These are phyloP conservation scores for Trichocladium uniseriatum DNA, from an alignment of 495 filamentous ascomycete genomes.

Conservation along the genomic window DNA sequence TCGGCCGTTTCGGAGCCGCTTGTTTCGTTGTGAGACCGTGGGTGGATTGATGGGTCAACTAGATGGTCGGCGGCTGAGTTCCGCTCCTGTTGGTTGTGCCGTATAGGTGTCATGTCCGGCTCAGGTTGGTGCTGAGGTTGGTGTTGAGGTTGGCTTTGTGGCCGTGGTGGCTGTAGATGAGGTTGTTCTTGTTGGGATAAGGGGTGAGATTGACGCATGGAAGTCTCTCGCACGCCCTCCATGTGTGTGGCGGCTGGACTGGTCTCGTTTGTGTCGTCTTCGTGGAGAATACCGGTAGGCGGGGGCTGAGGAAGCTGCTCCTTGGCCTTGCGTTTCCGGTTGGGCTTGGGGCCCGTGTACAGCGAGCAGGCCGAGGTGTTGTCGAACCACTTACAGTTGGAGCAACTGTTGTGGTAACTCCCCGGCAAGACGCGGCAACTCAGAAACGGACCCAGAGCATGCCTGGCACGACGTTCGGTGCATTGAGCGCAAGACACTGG, in stretches of 20 bases:
- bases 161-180: background rate
- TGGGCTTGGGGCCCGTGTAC: slow-evolving; percentile 28
- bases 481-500: slow-evolving; percentile 18
- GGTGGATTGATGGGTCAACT: background rate
- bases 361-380: slow-evolving; percentile 26
- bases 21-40: background rate
- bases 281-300: background rate
- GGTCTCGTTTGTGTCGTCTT: background rate
- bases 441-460: slow-evolving; percentile 25
- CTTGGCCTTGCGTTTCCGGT: slow-evolving; percentile 29
- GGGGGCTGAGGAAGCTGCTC: slow-evolving; percentile 7
- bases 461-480: slow-evolving; percentile 19
- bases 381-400: slow-evolving; percentile 34
- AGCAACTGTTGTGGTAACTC: slow-evolving; percentile 27
- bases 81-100: background rate
- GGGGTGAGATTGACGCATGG: background rate
- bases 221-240: background rate
- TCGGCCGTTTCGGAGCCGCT: background rate
- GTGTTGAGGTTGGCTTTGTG: background rate
- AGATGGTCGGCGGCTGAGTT: background rate
- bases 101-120: background rate
- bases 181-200: background rate
- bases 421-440: slow-evolving; percentile 21
- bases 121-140: slow-evolving; percentile 1
- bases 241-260: background rate